phyloP scores from a whole-genome alignment of 495 filamentous ascomycete species.

The Penicillium subrubescens region DNA sequence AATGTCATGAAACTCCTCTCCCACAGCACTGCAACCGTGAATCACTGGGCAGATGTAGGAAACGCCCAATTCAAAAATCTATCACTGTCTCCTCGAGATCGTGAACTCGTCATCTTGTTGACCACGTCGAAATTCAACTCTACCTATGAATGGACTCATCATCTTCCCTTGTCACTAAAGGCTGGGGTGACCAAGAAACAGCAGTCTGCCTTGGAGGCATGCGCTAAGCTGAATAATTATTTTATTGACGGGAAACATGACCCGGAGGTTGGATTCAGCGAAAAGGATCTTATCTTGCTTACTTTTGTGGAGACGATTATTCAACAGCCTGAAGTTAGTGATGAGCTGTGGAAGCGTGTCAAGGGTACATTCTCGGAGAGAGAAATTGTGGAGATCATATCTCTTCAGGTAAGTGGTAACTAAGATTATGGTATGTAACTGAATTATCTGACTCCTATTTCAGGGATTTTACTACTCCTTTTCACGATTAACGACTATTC shows the following conservation, averaged over 20 bases:
- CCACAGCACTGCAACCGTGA: not conserved
- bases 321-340: not conserved
- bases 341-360: not conserved
- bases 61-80: not conserved
- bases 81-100: not conserved
- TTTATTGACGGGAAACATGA: not conserved
- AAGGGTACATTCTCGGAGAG: not conserved
- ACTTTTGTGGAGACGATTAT: not conserved
- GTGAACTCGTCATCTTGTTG: not conserved
- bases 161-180: not conserved
- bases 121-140: not conserved
- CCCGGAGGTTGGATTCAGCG: not conserved
- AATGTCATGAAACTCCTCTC: not conserved
- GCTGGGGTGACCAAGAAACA: not conserved
- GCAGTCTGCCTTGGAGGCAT: not conserved
- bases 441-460: not conserved
- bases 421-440: not conserved
- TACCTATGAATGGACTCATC: not conserved
- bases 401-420: not conserved
- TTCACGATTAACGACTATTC: not conserved
- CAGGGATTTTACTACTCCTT: not conserved
- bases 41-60: not conserved
- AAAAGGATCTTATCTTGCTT: not conserved
- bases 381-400: not conserved
- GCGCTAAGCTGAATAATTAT: not conserved